Base-by-base conservation (phyloP, 352 stramenopile genomes). In the Plasmopara halstedii region DNA sequence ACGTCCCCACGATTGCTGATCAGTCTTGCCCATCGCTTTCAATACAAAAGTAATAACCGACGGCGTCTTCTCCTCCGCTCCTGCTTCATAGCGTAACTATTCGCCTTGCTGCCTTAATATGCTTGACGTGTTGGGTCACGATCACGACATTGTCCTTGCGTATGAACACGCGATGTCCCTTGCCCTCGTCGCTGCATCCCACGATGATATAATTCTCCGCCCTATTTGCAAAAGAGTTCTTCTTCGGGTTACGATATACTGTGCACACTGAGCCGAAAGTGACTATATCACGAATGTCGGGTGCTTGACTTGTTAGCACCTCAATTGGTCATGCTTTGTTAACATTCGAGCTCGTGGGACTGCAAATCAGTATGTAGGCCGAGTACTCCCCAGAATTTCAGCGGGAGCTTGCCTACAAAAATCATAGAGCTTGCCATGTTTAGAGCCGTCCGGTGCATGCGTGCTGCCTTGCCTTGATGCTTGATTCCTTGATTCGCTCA, bases 401-500 rank as follows among this genome's bases (percentile, higher is more conserved):
- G 31, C 31, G 31, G 2, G 15, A 21, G 23, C 22, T 9, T 33
- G 11, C 14, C 15, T 35, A n/a, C 21, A 10, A 44, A 33, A 0
- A 44, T 27, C 22, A 31, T 44, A 17, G 8, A 44, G 6, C 21
- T 20, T 11, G 21, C 22, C 38, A 44, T 44, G 21, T 22, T 44
- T 18, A 44, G 22, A 5, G 33, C 14, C 10, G 21, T 44, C 9
- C 14, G 21, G 17, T 33, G 38, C 21, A 44, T 42, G 15, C 35
- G 17, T 11, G 15, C 20, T 13, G 35, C 17, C 11, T 44, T 44
- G 22, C 38, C 6, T 33, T 31, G 22, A 13, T 14, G 20, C 22
- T 43, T 43, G 37, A 23, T 64, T 69, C 3, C 37, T 32, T 0
- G 20, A 43, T 11, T 70, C 58, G 2, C 49, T 53, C n/a, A 43